phyloP scores from a whole-genome alignment of 192 early-diverging fungal species.

The Chytriomyces sp. region DNA sequence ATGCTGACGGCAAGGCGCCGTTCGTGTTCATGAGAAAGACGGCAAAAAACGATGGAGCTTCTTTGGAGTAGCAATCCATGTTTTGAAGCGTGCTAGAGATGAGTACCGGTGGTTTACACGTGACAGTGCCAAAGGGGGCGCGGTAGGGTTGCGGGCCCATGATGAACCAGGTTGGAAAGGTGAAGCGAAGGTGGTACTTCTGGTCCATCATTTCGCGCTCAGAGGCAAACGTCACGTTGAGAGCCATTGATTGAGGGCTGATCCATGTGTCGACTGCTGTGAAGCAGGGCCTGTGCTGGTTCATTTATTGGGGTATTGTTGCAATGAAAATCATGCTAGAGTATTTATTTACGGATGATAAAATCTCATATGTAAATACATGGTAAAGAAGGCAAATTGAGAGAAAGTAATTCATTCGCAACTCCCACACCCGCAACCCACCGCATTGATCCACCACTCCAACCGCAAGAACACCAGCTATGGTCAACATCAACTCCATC shows the following conservation, averaged over 20 bases:
- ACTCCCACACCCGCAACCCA: too few relatives aligned
- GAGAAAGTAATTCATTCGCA: too few relatives aligned
- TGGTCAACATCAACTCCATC: too few relatives aligned
- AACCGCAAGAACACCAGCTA: too few relatives aligned
- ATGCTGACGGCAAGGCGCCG: not conserved
- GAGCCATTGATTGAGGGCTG: not conserved
- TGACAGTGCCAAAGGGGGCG: conserved; percentile 29
- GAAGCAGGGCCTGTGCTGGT: conserved; percentile 1
- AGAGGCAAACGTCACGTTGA: conserved; percentile 13
- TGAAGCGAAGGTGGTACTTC: conserved; percentile 12
- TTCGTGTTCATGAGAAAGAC: conserved; percentile 26
- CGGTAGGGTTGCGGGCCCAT: conserved; percentile 33
- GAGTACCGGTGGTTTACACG: conserved; percentile 3
- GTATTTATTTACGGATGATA: too few relatives aligned
- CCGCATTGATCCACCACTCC: too few relatives aligned
- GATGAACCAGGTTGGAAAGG: conserved; percentile 17
- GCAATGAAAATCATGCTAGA: too few relatives aligned
- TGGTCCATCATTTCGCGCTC: conserved; percentile 10
- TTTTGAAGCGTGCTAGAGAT: not conserved
- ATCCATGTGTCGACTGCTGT: conserved; percentile 10
- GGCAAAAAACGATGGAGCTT: conserved; percentile 6
- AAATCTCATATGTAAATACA: too few relatives aligned
- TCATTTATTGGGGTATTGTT: too few relatives aligned
- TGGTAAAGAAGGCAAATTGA: too few relatives aligned
- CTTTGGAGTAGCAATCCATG: conserved; percentile 3